These are phyloP conservation scores for Aspergillus baeticus DNA, from an alignment of 495 filamentous ascomycete species.

Conservation along the genomic window DNA sequence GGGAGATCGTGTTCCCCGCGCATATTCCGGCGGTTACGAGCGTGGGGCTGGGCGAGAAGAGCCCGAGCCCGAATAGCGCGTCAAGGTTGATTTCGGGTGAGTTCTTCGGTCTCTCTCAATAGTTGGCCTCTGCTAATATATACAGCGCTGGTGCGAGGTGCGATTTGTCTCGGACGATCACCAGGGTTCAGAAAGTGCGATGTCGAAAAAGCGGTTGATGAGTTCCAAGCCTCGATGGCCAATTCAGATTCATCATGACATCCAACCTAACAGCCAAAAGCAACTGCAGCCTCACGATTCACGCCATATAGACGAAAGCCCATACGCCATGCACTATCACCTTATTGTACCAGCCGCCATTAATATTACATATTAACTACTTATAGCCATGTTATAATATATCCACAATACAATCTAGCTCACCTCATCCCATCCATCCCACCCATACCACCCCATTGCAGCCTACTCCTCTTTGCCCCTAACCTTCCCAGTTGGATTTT, in stretches of 20 bases:
- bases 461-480: not conserved
- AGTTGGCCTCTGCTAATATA: not conserved
- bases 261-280: too few relatives aligned
- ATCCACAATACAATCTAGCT: not conserved
- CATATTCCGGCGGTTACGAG: not conserved
- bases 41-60: not conserved
- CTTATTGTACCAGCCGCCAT: too few relatives aligned
- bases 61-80: not conserved
- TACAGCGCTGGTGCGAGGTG: constrained; percentile 30
- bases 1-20: constrained; percentile 20
- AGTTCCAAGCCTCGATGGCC: not conserved
- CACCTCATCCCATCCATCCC: too few relatives aligned
- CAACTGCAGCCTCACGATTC: too few relatives aligned
- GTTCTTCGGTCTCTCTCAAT: not conserved
- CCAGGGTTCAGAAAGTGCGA: constrained; percentile 25
- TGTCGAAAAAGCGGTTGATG: constrained; percentile 24
- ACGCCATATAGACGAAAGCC: too few relatives aligned
- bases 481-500: not conserved
- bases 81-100: not conserved
- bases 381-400: too few relatives aligned
- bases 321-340: too few relatives aligned
- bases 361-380: too few relatives aligned
- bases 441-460: too few relatives aligned
- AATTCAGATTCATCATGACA: too few relatives aligned
- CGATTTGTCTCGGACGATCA: constrained; percentile 50